These are phyloP conservation scores for Stephania japonica DNA, from an alignment of 164 flowering plant species.

Conservation along the genomic window DNA sequence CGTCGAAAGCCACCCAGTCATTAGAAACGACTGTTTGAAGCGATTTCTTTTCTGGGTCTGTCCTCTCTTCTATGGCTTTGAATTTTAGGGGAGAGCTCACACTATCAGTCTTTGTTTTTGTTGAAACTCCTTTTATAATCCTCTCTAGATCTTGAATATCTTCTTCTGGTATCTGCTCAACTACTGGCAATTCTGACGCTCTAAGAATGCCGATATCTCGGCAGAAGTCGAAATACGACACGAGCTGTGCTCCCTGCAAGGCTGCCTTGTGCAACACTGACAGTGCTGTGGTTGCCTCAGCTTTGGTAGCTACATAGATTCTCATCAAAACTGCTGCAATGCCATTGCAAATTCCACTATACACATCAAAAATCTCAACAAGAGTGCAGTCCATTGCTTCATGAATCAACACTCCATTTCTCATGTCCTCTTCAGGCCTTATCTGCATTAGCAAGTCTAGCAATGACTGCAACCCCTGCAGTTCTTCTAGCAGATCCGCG, in stretches of 20 bases:
- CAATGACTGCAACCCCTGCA: conserved; percentile 45
- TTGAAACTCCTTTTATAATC: conserved; percentile 34
- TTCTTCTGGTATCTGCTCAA: conserved; percentile 52
- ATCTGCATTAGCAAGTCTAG: conserved; percentile 59
- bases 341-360: conserved; percentile 50
- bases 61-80: conserved; percentile 8
- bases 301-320: conserved; percentile 31
- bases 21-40: conserved; percentile 42
- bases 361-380: conserved; percentile 65
- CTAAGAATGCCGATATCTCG: conserved; percentile 44
- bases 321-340: conserved; percentile 39
- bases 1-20: conserved; percentile 71
- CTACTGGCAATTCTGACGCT: conserved; percentile 40
- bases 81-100: background rate
- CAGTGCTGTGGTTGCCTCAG: conserved; percentile 53
- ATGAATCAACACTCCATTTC: conserved; percentile 27
- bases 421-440: conserved; percentile 28
- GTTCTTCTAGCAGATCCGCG: conserved; percentile 24
- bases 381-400: conserved; percentile 76
- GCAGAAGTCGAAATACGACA: conserved; percentile 50
- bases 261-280: conserved; percentile 43
- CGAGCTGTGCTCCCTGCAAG: conserved; percentile 44
- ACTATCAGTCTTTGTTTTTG: background rate
- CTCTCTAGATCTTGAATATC: conserved; percentile 55
- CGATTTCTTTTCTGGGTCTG: conserved; percentile 4